Base-by-base conservation (phyloP, 75 land plant species). In the Adiantum capillusveneris region DNA sequence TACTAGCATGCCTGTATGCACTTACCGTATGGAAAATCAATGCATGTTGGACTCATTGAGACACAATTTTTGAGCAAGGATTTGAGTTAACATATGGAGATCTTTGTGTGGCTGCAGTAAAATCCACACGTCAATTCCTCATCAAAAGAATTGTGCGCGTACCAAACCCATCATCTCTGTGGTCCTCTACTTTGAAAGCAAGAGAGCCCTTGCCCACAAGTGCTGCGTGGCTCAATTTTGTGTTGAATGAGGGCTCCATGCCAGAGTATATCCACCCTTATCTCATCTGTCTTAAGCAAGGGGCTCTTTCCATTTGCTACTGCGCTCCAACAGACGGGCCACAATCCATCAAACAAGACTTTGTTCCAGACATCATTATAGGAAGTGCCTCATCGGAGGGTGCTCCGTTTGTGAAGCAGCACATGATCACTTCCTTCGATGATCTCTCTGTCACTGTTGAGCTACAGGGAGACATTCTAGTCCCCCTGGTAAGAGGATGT, bases 391-490 rank as follows among this genome's bases (percentile, higher is more conserved):
- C 58, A 13, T 14, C 39, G 12, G 19, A 37, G 2, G 21, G 14
- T 0, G 22, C 2, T 6, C 58, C 56, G 36, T 63, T 48, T 5
- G 50, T 21, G 18, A 58, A n/a, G 41, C 9, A 25, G 20, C 75
- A 73, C 48, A 22, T 11, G 9, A n/a, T 73, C 20, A 20, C 59
- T 34, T 26, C 59, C 36, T 83, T 66, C 56, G 60, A 67, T 25
- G 84, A 80, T 26, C 76, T 81, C 51, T 69, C 72, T 48, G 68
- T 86, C 39, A 83, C 86, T 30, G 57, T 89, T 12, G 74, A 76
- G 16, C 44, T 75, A 1, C 79, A 84, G 0, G 75, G 61, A 16
- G 46, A 52, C 31, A 66, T 89, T 13, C 34, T 57, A 14, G 84
- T 69, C 24, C 75, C 75, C 26, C 64, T 73, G 11, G 75, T 69